Base-by-base conservation (phyloP, 73 alveolate species). In the Paraurostyla sp. region DNA sequence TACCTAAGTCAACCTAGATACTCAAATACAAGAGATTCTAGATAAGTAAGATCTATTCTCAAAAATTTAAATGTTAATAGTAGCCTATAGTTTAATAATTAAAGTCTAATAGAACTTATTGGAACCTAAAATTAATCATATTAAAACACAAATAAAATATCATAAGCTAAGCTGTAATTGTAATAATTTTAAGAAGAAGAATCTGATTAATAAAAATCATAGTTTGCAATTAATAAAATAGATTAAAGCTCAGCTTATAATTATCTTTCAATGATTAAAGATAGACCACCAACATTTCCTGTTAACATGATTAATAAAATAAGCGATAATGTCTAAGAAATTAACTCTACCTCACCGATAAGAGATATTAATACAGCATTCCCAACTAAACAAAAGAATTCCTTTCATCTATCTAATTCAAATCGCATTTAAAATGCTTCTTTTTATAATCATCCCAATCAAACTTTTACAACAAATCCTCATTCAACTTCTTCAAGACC, bases 241-340 rank as follows among this genome's bases (percentile, higher is more conserved):
- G 22, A 13, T 22, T 56, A 9, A 9, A 56, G 71, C 7, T 56
- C 71, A 56, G 22, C 22, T 15, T 56, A 56, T 7, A 15, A 56
- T 15, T 56, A 16, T 56, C 32, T 56, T 15, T 15, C 9, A 15
- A 56, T 15, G 7, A 13, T 56, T 15, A 16, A 56, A 22, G 23
- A 56, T 15, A 60, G 78, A 27, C 78, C 78, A 29, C 78, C 78
- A 9, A 60, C 78, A 20, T 60, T 60, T 29, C 3, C 6, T 60
- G 78, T 60, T 2, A 60, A 60, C 32, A 29, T 60, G 78, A 29
- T 3, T 27, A 6, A 16, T 16, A 60, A 25, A 60, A 23, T 29
- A 29, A 27, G 3, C 45, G 32, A 9, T 7, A 6, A 22, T 15
- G 22, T 15, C 29, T 6, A 20, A 54, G 25, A 22, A 15, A 18